phyloP scores from a whole-genome alignment of 768 basidiomycete genomes.

The Coprinopsis cinerea region DNA sequence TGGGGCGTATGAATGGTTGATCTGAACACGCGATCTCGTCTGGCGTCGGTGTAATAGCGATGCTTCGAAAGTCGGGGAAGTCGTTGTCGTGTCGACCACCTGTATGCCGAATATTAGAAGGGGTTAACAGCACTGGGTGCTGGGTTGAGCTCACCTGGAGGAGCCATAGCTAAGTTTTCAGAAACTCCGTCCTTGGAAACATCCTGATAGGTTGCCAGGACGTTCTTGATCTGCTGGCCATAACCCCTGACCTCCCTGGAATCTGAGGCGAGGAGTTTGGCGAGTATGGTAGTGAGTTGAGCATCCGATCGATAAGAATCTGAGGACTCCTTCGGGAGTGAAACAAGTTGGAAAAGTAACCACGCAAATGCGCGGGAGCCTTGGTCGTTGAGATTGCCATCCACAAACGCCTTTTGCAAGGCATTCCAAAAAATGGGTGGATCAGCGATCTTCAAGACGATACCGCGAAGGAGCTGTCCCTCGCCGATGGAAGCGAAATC shows the following conservation, averaged over 20 bases:
- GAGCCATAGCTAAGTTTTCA: slow-evolving; percentile 13
- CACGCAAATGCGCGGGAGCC: slow-evolving; percentile 37
- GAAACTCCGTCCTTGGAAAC: neutral
- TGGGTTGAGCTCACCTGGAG: too few relatives aligned
- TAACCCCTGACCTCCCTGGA: slow-evolving; percentile 17
- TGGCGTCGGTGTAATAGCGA: slow-evolving; percentile 59
- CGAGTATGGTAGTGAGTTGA: slow-evolving; percentile 24
- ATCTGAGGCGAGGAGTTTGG: slow-evolving; percentile 18
- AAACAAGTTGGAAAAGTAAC: slow-evolving; percentile 46
- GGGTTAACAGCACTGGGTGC: too few relatives aligned
- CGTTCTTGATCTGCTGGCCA: slow-evolving; percentile 35
- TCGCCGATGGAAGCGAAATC: slow-evolving; percentile 32
- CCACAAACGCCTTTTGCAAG: slow-evolving; percentile 30
- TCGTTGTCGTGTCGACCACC: slow-evolving; percentile 72
- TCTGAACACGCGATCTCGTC: slow-evolving; percentile 46
- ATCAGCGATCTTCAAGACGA: slow-evolving; percentile 38
- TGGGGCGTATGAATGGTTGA: slow-evolving; percentile 43
- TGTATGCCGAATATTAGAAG: too few relatives aligned
- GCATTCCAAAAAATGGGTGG: slow-evolving; percentile 47
- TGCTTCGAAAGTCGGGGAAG: slow-evolving; percentile 50
- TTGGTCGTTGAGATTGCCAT: slow-evolving; percentile 24
- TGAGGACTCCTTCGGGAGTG: slow-evolving; percentile 28
- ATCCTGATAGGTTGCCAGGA: slow-evolving; percentile 9
- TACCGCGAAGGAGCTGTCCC: slow-evolving; percentile 34
- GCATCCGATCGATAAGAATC: slow-evolving; percentile 34